These are phyloP conservation scores for Cystobasidium pallidum DNA, from an alignment of 1,284 basidiomycete genomes.

Conservation along the genomic window DNA sequence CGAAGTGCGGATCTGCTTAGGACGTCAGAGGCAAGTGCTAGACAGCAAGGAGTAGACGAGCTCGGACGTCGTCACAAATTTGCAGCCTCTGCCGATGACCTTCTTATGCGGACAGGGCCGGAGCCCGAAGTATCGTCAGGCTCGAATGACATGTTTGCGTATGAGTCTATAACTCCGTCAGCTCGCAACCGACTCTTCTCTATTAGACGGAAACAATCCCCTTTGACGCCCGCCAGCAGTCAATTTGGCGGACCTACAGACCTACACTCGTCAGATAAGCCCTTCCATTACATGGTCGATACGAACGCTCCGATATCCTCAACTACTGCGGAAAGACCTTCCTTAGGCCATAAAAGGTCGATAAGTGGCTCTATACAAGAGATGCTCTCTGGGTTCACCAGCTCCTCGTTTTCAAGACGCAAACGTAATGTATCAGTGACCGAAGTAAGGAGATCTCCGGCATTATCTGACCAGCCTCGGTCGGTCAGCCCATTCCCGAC, in stretches of 20 bases:
- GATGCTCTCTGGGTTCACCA: background rate
- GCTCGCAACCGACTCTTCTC: background rate
- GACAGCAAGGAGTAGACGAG: background rate
- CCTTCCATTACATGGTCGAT: conserved; percentile 4
- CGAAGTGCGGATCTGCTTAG: background rate
- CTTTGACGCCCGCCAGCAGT: background rate
- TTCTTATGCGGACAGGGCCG: background rate
- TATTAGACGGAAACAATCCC: background rate
- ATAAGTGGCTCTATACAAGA: conserved; percentile 10
- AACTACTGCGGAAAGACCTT: background rate
- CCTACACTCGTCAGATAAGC: background rate
- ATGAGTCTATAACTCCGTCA: background rate
- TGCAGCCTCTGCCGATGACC: conserved; percentile 16
- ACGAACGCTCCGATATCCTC: background rate
- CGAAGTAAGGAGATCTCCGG: background rate
- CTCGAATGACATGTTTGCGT: background rate
- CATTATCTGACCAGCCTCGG: background rate
- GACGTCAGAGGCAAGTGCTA: background rate
- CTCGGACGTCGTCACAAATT: background rate
- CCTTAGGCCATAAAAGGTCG: conserved; percentile 8
- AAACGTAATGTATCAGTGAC: conserved; percentile 6
- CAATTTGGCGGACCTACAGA: background rate
- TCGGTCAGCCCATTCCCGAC: background rate
- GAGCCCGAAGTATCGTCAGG: background rate
- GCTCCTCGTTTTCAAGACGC: background rate